Evolutionary conservation across 305 asterid genomes (phyloP), one percentile per base, ranked within the genome.

Genomic region (Salvia sclarea): DNA sequence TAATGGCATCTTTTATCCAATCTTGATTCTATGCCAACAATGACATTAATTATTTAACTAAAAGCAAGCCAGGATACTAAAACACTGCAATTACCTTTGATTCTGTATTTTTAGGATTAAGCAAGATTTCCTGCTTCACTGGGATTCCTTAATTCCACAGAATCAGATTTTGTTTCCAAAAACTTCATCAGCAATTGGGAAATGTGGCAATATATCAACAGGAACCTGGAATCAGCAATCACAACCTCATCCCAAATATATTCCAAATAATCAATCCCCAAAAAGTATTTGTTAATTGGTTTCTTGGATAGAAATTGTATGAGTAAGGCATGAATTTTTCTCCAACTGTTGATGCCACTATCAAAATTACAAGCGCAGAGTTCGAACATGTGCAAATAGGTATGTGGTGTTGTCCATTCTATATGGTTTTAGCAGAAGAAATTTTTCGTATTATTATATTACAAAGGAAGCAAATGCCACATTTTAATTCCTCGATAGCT

Each of bases 131-230:
- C 11, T 28, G 24, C 62, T 35, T 6, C 41, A 41, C 47, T 12
- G 20, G 11, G 38, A 22, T 52, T 8, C 43, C 43, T n/a, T 28
- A 56, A 55, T 28, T 14, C 3, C 45, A 58, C 28, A 58, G 11
- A 18, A 73, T 81, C 84, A 82, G 62, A 47, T 62, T 69, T 40
- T 57, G 40, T 76, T 65, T 25, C 73, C 61, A 76, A 92, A 43
- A 65, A 92, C 78, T 68, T 80, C 80, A 55, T 84, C 76, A 1
- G 92, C 94, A 45, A 87, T 82, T 18, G 96, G 96, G 82, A 90
- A 90, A 43, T 82, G 81, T 8, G 97, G 98, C 78, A 77, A 69
- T 68, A 90, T 88, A 71, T 93, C 98, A 77, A 93, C 98, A 0
- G 97, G 97, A 66, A 93, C 97, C 98, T 93, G 86, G 64, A 80